These are phyloP conservation scores for Harrya chromipes DNA, from an alignment of 768 basidiomycete species.

Conservation along the genomic window DNA sequence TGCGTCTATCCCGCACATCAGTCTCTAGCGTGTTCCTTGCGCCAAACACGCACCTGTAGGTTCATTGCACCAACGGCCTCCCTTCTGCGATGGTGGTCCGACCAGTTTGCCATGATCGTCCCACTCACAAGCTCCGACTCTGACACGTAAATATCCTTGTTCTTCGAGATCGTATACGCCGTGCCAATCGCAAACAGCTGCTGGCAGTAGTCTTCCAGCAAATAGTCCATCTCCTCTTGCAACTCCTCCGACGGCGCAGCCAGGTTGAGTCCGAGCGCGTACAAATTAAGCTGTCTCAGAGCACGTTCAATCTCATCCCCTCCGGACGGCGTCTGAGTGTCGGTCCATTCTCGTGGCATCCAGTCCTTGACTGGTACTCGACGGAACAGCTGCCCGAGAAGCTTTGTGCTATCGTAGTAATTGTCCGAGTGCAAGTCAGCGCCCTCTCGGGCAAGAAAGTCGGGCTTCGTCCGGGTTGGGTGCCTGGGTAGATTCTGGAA, in stretches of 20 bases:
- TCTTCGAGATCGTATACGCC: conserved; percentile 37
- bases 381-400: conserved; percentile 45
- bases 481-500: conserved; percentile 34
- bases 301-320: conserved; percentile 26
- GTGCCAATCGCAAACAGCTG: conserved; percentile 35
- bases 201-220: conserved; percentile 36
- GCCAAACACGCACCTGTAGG: conserved; percentile 34
- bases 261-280: conserved; percentile 34
- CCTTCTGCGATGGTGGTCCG: conserved; percentile 39
- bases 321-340: conserved; percentile 21
- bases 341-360: conserved; percentile 24
- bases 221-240: conserved; percentile 35
- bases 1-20: conserved; percentile 33
- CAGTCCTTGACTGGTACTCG: conserved; percentile 38
- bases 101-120: conserved; percentile 44
- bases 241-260: conserved; percentile 24
- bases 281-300: conserved; percentile 23
- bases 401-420: conserved; percentile 41
- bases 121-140: conserved; percentile 45
- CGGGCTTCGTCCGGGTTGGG: conserved; percentile 31
- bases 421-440: conserved; percentile 18
- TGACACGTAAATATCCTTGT: conserved; percentile 33
- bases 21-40: neutral
- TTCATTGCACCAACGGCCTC: conserved; percentile 44
- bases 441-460: conserved; percentile 44